These are phyloP conservation scores for Geotrichum australiense DNA, from an alignment of 1,139 yeast species.

Conservation along the genomic window DNA sequence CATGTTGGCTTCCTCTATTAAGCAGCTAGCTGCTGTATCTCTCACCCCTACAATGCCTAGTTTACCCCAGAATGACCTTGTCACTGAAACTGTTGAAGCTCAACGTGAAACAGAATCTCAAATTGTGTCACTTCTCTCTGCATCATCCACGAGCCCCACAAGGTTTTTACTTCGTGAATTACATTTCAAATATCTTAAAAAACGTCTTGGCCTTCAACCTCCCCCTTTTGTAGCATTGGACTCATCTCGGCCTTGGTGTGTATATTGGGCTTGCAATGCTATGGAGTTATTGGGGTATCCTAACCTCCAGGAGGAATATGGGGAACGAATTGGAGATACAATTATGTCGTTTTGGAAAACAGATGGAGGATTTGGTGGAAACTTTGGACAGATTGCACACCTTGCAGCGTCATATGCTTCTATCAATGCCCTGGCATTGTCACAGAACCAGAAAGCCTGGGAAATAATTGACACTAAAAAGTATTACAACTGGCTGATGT, in stretches of 20 bases:
- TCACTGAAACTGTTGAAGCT: constrained; percentile 26
- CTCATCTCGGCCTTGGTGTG: constrained; percentile 87
- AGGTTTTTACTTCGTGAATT: constrained; percentile 28
- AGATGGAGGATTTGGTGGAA: constrained; percentile 80
- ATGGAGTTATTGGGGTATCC: constrained; percentile 38
- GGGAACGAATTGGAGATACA: constrained; percentile 29
- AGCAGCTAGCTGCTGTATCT: no score
- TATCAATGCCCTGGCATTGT: constrained; percentile 51
- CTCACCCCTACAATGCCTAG: no score
- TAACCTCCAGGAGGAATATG: constrained; percentile 20
- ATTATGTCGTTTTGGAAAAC: constrained; percentile 31
- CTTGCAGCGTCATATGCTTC: constrained; percentile 83
- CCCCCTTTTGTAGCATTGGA: constrained; percentile 49
- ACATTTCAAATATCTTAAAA: constrained; percentile 39
- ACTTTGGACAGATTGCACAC: constrained; percentile 73
- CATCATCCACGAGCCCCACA: constrained; percentile 21
- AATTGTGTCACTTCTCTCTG: constrained; percentile 31
- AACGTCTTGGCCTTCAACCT: constrained; percentile 47
- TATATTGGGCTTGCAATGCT: constrained; percentile 76
- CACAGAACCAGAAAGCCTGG: constrained; percentile 45
- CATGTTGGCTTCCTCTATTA: no score
- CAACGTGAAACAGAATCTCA: constrained; percentile 41
- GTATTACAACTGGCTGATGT: constrained; percentile 59
- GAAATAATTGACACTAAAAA: constrained; percentile 38
- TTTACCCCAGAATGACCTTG: constrained; percentile 20